Base-by-base conservation (phyloP, 345 rosid species). In the Iberis pinnata region DNA sequence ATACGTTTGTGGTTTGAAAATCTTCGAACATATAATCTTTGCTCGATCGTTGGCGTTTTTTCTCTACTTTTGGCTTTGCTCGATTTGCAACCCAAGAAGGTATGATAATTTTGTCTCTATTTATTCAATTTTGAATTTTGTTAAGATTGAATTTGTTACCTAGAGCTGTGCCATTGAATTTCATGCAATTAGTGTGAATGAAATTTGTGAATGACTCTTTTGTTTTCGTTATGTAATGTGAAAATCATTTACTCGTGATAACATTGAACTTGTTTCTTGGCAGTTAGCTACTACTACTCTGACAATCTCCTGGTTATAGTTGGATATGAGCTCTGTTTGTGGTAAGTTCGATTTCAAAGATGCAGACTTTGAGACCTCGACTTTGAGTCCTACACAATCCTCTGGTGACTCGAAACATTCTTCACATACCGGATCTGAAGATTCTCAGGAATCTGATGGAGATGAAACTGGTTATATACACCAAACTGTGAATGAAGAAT, bases 311-410 rank as follows among this genome's bases (percentile, higher is more conserved):
- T n/a, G n/a, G n/a, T n/a, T n/a, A n/a, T 38, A 12, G 16, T 75
- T 81, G 88, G 82, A 74, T 58, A 63, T 70, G 18, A 40, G 54
- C 69, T 66, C 74, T 53, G 41, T 53, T 53, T 17, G 25, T 57
- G 71, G 58, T 42, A 60, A 37, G 40, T 18, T 49, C 42, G 66
- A 54, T 52, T 63, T 22, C 26, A 61, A 49, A 58, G 71, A 49
- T 43, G 70, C 72, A 44, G 69, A 71, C 20, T 73, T 67, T 40
- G 65, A 55, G 43, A 66, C 55, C 9, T 46, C 40, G 1, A 7
- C n/a, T 44, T 49, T 43, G 49, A 64, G 24, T 52, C 58, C 60
- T 22, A 68, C 39, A 15, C 67, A 48, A 25, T 71, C 22, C 40
- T 64, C 38, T 29, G 5, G 29, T 22, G 70, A 56, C 53, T 59